Base-by-base conservation (phyloP, 495 filamentous ascomycete species). In the Aspergillus incahuasiensis region DNA sequence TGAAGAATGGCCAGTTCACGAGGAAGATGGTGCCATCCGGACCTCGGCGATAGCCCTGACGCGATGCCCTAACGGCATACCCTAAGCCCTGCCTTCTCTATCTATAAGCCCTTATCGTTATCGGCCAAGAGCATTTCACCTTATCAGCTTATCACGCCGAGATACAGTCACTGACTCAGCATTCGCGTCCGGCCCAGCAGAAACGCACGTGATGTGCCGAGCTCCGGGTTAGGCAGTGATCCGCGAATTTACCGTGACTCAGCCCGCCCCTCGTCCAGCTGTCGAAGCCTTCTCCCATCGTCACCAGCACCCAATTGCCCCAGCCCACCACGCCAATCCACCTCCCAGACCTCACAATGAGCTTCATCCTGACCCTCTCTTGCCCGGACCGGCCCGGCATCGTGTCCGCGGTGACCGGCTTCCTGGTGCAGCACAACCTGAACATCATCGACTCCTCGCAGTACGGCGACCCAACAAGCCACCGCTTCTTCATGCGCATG, bases 401-500 rank as follows among this genome's bases (percentile, higher is more conserved):
- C 64, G 86, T 90, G 41, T 83, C 88, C 66, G 86, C 86, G 39
- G 86, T 90, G 48, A 89, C 87, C 13, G 85, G 82, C 18, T 78
- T 88, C 64, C 78, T 89, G 32, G 84, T 86, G 32, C 66, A 75
- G 48, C 75, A 86, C 63, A 77, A 79, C 65, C 76, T 87, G 68
- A 90, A 86, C 69, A 88, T 90, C 65, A 67, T 88, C 53, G 85
- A 90, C 67, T 80, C 86, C 45, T 85, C 85, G 63, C 87, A 90
- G 68, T 89, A 85, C 73, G 83, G 84, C 11, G 86, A 89, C 63
- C 77, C 79, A 38, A 76, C 71, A 45, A 84, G 80, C 6, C 63
- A 83, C 64, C 82, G 77, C 34, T 90, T 90, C 76, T 90, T 90
- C 74, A 88, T 90, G 87, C 79, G 87, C 64, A 81, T 87, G 57